Evolutionary conservation across 192 early-diverging fungal species (phyloP).

Genomic region (Entophlyctis helioformis): DNA sequence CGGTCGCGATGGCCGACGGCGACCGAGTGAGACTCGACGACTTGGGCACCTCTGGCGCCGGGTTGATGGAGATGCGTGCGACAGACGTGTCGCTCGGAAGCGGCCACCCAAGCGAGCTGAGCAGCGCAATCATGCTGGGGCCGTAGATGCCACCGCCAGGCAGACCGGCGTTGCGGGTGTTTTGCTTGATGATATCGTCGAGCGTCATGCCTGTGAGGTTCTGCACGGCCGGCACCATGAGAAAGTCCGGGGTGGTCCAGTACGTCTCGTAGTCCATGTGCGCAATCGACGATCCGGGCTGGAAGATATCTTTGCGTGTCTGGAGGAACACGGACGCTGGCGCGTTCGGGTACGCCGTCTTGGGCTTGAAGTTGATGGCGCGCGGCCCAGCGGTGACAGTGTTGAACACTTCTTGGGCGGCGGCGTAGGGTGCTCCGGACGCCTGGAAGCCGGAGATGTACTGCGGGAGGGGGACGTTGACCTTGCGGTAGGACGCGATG

Average conservation of each 20-base stretch:
- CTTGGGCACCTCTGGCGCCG: no score
- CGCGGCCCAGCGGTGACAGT: no score
- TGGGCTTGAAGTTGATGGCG: background rate
- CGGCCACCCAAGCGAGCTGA: slow-evolving; percentile 18
- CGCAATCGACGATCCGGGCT: slow-evolving; percentile 13
- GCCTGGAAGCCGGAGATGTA: slow-evolving; percentile 8
- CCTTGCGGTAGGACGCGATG: no score
- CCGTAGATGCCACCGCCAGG: slow-evolving; percentile 15
- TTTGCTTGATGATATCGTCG: slow-evolving; percentile 12
- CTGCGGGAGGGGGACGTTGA: background rate
- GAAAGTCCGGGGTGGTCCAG: slow-evolving; percentile 16
- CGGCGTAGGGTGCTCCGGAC: slow-evolving; percentile 6
- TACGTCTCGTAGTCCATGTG: slow-evolving; percentile 19
- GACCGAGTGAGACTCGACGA: no score
- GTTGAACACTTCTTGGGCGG: no score
- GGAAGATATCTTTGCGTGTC: no score
- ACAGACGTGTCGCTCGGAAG: no score
- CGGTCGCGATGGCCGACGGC: no score
- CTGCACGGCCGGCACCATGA: slow-evolving; percentile 21
- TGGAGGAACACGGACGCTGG: background rate
- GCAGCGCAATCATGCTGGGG: slow-evolving; percentile 4
- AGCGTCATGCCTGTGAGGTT: slow-evolving; percentile 6
- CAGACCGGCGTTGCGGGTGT: no score
- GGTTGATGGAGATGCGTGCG: no score
- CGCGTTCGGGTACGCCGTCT: slow-evolving; percentile 2